These are phyloP conservation scores for Rhipidocladum racemiflorum DNA, from an alignment of 176 grass and related monocot species.

Conservation along the genomic window DNA sequence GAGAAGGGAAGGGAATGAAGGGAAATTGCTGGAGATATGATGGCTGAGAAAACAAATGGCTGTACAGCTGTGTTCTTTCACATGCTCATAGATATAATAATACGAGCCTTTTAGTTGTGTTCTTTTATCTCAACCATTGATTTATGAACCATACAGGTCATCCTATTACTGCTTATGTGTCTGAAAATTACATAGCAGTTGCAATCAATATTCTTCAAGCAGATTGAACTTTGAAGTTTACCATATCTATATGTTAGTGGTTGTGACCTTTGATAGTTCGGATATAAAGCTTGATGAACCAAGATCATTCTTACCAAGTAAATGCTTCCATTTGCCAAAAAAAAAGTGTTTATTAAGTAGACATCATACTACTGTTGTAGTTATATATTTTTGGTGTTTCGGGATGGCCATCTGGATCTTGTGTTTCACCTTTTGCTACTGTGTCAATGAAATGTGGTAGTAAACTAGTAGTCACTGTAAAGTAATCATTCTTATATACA, in stretches of 20 bases:
- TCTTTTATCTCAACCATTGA: background rate
- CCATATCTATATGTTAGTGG: background rate
- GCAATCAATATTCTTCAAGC: background rate
- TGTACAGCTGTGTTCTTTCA: background rate
- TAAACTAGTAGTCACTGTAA: background rate
- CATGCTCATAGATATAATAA: background rate
- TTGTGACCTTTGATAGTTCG: background rate
- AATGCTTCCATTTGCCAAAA: background rate
- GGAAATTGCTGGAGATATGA: too few species aligned
- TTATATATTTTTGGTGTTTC: background rate
- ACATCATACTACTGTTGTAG: background rate
- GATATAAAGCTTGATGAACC: conserved; percentile 5
- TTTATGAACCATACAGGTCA: background rate
- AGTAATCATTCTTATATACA: conserved; percentile 9
- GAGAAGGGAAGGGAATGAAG: too few species aligned
- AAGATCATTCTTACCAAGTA: background rate
- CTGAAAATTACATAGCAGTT: background rate
- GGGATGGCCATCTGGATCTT: background rate
- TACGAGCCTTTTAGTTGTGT: background rate
- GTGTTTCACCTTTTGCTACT: background rate
- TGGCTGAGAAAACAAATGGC: background rate
- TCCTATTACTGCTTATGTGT: background rate
- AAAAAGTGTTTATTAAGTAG: background rate
- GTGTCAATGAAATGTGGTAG: background rate
- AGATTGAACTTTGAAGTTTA: background rate